Conservation (phyloP, 805 yeast species). For the Yarrowia sp. region DNA sequence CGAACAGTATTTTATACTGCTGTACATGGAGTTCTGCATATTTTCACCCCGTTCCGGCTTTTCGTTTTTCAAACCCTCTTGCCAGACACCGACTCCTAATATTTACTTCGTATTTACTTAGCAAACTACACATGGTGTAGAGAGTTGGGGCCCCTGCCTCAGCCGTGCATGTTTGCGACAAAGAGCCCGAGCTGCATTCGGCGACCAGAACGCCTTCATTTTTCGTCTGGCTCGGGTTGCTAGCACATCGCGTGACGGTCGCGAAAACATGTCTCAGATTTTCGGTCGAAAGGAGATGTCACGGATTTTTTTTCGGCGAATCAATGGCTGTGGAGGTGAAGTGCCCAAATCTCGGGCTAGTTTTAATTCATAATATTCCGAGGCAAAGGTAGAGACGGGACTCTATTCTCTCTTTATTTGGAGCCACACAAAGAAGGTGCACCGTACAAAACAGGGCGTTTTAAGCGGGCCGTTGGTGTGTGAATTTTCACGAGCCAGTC, state of each 20-base stretch:
- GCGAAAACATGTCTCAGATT: too few relatives aligned
- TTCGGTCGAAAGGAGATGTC: too few relatives aligned
- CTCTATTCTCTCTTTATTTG: not conserved
- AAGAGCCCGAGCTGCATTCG: not conserved
- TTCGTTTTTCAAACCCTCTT: not conserved
- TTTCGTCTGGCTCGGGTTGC: too few relatives aligned
- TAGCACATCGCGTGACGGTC: too few relatives aligned
- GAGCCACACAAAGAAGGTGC: not conserved
- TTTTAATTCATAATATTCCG: not conserved
- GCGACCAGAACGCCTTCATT: too few relatives aligned
- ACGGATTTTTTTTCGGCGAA: not conserved
- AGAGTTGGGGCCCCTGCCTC: conserved; percentile 23
- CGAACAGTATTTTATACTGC: not conserved
- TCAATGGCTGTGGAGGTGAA: not conserved
- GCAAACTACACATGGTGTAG: not conserved
- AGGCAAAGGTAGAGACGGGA: not conserved
- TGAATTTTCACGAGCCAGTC: not conserved
- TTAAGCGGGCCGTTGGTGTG: conserved; percentile 10
- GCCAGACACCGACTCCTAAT: not conserved
- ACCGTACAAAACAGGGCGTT: conserved; percentile 6
- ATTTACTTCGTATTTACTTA: conserved; percentile 1
- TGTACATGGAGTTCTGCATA: not conserved
- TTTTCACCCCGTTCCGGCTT: not conserved
- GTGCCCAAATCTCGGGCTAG: not conserved
- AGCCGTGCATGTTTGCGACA: conserved; percentile 1